Evolutionary conservation across 163 green algal genomes (phyloP).

Genomic region (Chloromonas sp.): DNA sequence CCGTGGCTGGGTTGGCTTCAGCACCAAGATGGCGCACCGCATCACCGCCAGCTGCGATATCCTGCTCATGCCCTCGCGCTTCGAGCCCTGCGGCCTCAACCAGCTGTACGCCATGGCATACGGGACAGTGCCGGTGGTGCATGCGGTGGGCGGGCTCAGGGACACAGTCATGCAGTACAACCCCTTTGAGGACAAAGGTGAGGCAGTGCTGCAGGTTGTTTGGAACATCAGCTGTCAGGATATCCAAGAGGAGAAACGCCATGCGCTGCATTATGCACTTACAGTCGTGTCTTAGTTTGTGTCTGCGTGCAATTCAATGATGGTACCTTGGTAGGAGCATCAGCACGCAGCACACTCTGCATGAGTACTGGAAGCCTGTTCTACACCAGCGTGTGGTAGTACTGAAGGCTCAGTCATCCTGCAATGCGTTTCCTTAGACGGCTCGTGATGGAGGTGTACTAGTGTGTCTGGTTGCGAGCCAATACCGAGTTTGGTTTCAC

Average conservation of each 20-base stretch:
- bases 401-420: neutral
- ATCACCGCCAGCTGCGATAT: slow-evolving; percentile 90
- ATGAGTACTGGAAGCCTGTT: neutral
- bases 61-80: slow-evolving; percentile 86
- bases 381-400: neutral
- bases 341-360: neutral
- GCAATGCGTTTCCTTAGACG: neutral
- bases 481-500: slow-evolving; percentile 3
- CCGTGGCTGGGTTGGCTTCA: slow-evolving; percentile 87
- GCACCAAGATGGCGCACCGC: slow-evolving; percentile 80
- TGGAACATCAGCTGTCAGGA: neutral
- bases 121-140: slow-evolving; percentile 75
- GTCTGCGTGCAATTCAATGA: neutral
- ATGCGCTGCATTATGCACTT: neutral
- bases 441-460: neutral
- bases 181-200: slow-evolving; percentile 63
- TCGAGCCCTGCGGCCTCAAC: slow-evolving; percentile 67
- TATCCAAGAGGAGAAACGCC: neutral
- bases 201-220: neutral
- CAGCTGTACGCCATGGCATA: slow-evolving; percentile 92
- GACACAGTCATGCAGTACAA: slow-evolving; percentile 89
- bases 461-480: too few relatives aligned
- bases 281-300: neutral
- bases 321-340: neutral
- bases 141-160: slow-evolving; percentile 82